A percentile compares a stretch with the other conserved stretches of the same genome.
Conservation (phyloP, 768 basidiomycete species). For the Lactarius pseudohatsudake region DNA sequence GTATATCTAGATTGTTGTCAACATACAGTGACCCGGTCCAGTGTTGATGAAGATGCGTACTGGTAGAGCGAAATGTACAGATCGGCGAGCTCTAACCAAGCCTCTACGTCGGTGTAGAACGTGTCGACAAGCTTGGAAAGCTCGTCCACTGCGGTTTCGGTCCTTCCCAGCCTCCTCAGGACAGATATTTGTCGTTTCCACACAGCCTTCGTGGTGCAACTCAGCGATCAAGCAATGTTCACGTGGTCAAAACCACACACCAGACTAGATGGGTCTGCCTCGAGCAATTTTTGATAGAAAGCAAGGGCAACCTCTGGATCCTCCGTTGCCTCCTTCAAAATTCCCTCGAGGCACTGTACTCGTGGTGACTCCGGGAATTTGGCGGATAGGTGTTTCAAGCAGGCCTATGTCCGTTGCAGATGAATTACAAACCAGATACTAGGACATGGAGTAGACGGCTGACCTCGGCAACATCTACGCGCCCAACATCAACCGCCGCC, state of each 20-base stretch:
- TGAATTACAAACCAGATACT: neutral
- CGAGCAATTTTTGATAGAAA: constrained; percentile 62
- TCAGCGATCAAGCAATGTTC: neutral
- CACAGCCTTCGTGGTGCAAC: constrained; percentile 44
- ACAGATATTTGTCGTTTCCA: constrained; percentile 86
- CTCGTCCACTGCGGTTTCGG: constrained; percentile 68
- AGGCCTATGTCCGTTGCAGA: constrained; percentile 44
- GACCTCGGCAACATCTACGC: constrained; percentile 74
- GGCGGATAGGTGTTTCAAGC: constrained; percentile 56
- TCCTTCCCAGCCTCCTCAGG: constrained; percentile 57
- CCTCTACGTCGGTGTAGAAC: constrained; percentile 85
- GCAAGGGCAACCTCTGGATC: constrained; percentile 54
- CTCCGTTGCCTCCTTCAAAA: constrained; percentile 72
- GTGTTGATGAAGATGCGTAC: constrained; percentile 43
- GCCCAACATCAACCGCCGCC: constrained; percentile 75
- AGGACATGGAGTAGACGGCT: constrained; percentile 32
- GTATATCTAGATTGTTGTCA: constrained; percentile 55
- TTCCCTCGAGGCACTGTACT: constrained; percentile 73
- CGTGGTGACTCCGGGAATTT: constrained; percentile 81
- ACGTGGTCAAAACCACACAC: constrained; percentile 46
- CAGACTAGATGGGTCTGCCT: constrained; percentile 64
- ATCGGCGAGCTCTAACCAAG: constrained; percentile 84
- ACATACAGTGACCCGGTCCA: neutral
- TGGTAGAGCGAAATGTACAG: constrained; percentile 73
- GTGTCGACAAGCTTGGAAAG: constrained; percentile 76